Evolutionary conservation across 2,329 filamentous ascomycete species (phyloP), one percentile per base, ranked within the genome.

Genomic region (Helotiales sp.): DNA sequence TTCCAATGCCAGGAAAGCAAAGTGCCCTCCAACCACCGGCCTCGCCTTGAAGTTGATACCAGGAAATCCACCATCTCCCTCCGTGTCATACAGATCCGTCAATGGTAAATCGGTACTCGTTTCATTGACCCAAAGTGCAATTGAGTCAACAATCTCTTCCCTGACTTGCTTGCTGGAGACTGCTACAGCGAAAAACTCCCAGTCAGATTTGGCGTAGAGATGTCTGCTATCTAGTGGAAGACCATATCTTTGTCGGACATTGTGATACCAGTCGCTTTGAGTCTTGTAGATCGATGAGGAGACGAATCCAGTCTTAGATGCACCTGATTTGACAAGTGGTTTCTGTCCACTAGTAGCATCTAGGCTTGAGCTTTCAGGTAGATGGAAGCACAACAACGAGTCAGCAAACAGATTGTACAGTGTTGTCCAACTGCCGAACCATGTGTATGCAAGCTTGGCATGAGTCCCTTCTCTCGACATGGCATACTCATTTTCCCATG

Each of bases 101-200:
- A 96, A 83, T 0, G 91, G 89, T 10, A 85, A 79, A 73, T 93
- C 88, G 74, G 85, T 93, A 17, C 74, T 78, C 0, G 91, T 96
- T 74, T 96, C 90, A 68, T 95, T 96, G 58, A 96, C 79, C 91
- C 91, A 96, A 55, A 76, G 77, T 1, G 90, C 89, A 38, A 95
- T 87, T 17, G 84, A 82, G 59, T 90, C 81, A 33, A 95, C 75
- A 51, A 96, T 91, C 70, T 89, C 84, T 2, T 81, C 79, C 54
- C 91, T 81, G 1, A 89, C 88, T 57, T 80, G 75, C 70, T 83
- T 82, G 65, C 85, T 86, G 3, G 90, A 84, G 5, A 96, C 88
- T 1, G 91, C 89, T 47, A 91, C 91, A 0, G 90, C 89, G 72
- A 95, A 93, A 71, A 96, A 92, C 67, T 95, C 88, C 91, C 91